Percentiles rank a stretch among this genome's conserved stretches.
phyloP scores from a whole-genome alignment of 140 eudicot genomes.

The Flaveria floridana region DNA sequence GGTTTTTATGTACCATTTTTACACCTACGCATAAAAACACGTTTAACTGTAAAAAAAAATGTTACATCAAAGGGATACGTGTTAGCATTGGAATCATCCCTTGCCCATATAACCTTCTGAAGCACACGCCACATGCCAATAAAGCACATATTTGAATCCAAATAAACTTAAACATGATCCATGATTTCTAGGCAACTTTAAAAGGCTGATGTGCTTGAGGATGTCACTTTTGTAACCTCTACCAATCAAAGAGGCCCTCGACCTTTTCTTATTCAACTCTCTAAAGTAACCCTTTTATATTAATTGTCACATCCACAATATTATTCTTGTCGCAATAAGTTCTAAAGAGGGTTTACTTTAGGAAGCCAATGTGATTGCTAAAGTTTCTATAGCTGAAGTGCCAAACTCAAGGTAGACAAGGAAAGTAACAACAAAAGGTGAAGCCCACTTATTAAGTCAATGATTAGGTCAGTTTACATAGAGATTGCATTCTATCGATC shows the following conservation, averaged over 20 bases:
- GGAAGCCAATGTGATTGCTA: neutral
- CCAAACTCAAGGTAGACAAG: neutral
- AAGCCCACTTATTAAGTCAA: conserved; percentile 13
- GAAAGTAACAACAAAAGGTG: neutral
- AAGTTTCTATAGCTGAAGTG: neutral
- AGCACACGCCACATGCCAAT: conserved; percentile 13
- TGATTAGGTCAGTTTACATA: conserved; percentile 3
- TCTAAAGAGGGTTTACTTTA: neutral
- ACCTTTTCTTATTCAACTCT: neutral
- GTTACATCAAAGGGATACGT: neutral
- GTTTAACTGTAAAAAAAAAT: neutral
- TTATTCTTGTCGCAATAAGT: neutral
- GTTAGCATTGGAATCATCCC: neutral
- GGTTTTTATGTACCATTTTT: too few relatives aligned
- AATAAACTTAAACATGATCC: conserved; percentile 11
- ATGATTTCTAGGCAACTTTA: conserved; percentile 14
- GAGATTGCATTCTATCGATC: neutral
- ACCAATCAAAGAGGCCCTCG: conserved; percentile 11
- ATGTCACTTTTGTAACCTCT: conserved; percentile 3
- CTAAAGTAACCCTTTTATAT: conserved; percentile 3
- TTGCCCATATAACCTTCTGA: neutral
- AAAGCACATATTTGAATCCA: neutral
- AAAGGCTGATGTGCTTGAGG: neutral
- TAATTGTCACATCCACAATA: conserved; percentile 9
- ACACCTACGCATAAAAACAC: neutral